Base-by-base conservation (phyloP, 225 moss, liverwort and hornwort species). In the Anthoceros angustus region DNA sequence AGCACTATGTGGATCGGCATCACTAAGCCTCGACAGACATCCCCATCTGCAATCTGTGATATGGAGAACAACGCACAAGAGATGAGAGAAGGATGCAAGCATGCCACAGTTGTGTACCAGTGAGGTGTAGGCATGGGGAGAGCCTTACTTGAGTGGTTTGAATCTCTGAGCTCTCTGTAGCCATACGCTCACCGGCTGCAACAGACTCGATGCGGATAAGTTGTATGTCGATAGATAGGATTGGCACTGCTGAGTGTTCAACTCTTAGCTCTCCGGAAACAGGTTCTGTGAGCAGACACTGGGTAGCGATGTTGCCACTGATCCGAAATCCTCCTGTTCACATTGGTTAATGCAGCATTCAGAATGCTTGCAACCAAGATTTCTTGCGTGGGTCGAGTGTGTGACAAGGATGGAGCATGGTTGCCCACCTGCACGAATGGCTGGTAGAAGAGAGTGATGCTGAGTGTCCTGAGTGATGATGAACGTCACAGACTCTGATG, bases 401-500 rank as follows among this genome's bases (percentile, higher is more conserved):
- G 46, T 48, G 2, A 12, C 18, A 6, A 12, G 55, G 55, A 16
- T 50, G 12, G 39, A 48, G 40, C 26, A 60, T 5, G 40, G 42
- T 50, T 11, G 25, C 63, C 20, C 11, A 84, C 98, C 98, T 86
- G 92, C 87, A 65, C 89, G 89, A 65, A 98, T 85, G 25, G 74
- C 71, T 63, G 98, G 87, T 65, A 87, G 75, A 68, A 92, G 77
- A 74, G 81, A 76, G 70, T 98, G 98, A 24, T 89, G 92, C 63
- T 92, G 92, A 32, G 98, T 98, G 76, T 98, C 98, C 73, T 98
- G 92, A 26, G 98, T 98, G 71, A 98, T 92, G 68, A 73, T 92
- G 65, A 98, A 98, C 62, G 89, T 98, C 7, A 92, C 84, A 60
- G 32, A 4, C 32, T 32, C 32, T 32, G 32, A 32, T 32, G 32